Conservation (phyloP, 2,329 filamentous ascomycete species). For the Diaporthe vaccinii region DNA sequence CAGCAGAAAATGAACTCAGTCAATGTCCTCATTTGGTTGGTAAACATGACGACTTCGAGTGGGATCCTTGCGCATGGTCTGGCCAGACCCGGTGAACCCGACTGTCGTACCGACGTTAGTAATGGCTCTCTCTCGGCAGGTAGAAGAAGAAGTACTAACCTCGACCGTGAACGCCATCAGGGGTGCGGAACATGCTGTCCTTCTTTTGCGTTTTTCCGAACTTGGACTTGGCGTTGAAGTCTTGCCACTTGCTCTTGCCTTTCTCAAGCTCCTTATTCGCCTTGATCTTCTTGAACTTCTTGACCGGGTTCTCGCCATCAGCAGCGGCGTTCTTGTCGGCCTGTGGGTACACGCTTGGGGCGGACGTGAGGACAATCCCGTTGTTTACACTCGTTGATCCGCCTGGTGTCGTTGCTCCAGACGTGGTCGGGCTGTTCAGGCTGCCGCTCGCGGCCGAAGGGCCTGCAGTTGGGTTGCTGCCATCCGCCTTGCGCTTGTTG, state of each 20-base stretch:
- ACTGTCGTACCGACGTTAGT: conserved; percentile 68
- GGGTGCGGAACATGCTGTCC: conserved; percentile 97
- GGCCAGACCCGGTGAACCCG: conserved; percentile 95
- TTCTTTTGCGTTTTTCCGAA: conserved; percentile 79
- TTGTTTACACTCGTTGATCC: conserved; percentile 50
- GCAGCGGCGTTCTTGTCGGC: conserved; percentile 77
- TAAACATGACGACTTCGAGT: conserved; percentile 88
- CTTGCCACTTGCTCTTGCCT: conserved; percentile 94
- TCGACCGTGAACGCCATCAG: conserved; percentile 86
- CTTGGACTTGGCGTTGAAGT: conserved; percentile 86
- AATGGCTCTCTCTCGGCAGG: not conserved
- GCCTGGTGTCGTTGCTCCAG: conserved; percentile 34
- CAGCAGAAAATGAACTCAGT: conserved; percentile 61
- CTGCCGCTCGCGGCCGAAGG: conserved; percentile 49
- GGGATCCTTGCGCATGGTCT: conserved; percentile 94
- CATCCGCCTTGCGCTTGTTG: conserved; percentile 90
- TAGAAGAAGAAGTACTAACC: conserved; percentile 65
- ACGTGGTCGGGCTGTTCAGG: conserved; percentile 33
- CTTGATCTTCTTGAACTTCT: conserved; percentile 90
- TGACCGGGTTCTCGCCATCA: conserved; percentile 78
- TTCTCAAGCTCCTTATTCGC: conserved; percentile 92
- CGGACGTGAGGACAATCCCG: conserved; percentile 67
- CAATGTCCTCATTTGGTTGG: conserved; percentile 80
- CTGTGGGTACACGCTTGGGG: conserved; percentile 67
- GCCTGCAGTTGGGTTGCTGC: conserved; percentile 61